These are phyloP conservation scores for Backusella mclennaniae DNA, from an alignment of 192 early-diverging fungal species.

Conservation along the genomic window DNA sequence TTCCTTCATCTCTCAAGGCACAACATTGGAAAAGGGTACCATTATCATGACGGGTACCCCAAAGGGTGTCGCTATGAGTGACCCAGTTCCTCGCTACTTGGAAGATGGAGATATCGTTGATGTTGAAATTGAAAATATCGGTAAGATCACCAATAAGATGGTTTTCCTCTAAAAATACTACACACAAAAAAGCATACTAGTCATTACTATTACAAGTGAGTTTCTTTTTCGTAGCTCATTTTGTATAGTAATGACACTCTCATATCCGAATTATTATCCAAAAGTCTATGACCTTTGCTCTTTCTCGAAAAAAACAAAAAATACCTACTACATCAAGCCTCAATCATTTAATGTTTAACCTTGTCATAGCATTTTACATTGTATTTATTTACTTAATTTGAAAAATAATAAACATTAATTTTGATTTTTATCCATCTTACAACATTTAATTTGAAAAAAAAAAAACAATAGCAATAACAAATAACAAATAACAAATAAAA, in stretches of 20 bases:
- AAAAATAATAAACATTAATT: background rate
- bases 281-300: background rate
- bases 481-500: too few relatives aligned
- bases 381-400: background rate
- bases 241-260: background rate
- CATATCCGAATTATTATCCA: background rate
- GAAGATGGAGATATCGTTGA: constrained; percentile 69
- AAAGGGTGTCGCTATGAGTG: constrained; percentile 73
- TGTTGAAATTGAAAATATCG: constrained; percentile 56
- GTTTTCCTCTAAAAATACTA: background rate
- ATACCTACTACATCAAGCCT: background rate
- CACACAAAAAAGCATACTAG: background rate
- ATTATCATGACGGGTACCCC: constrained; percentile 91
- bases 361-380: background rate
- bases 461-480: too few relatives aligned
- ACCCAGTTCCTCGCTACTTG: constrained; percentile 32
- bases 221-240: background rate
- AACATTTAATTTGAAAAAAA: too few relatives aligned
- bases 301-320: background rate
- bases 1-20: constrained; percentile 73
- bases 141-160: constrained; percentile 32
- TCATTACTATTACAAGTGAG: background rate
- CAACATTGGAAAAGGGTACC: constrained; percentile 87
- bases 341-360: background rate
- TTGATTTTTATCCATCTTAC: background rate